Conservation (phyloP, 108 stramenopile species). For the Epithemia pelagica region DNA sequence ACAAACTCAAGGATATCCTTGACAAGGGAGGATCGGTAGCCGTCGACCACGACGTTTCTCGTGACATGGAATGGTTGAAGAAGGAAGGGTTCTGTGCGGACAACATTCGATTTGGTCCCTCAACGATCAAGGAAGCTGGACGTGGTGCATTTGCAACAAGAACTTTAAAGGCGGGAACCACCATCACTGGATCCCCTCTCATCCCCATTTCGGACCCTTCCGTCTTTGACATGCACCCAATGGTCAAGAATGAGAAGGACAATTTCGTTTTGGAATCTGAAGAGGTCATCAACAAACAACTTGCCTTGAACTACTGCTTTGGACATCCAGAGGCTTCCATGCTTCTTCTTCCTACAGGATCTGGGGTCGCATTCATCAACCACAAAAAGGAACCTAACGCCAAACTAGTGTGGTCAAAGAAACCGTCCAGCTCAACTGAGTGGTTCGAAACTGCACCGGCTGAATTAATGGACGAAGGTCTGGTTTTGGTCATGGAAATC, state of each 20-base stretch:
- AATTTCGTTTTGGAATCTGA: constrained; percentile 11
- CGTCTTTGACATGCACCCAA: constrained; percentile 45
- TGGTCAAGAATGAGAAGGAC: constrained; percentile 24
- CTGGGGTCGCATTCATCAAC: constrained; percentile 62
- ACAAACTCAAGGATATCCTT: constrained; percentile 40
- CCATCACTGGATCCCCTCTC: constrained; percentile 68
- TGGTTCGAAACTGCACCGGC: constrained; percentile 42
- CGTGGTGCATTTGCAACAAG: constrained; percentile 76
- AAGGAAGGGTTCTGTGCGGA: constrained; percentile 75
- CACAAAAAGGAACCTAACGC: constrained; percentile 70
- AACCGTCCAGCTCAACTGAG: constrained; percentile 29
- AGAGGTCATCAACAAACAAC: constrained; percentile 33
- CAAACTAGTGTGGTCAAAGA: constrained; percentile 64
- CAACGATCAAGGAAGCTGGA: constrained; percentile 72
- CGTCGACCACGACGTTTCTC: constrained; percentile 24
- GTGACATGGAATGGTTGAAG: constrained; percentile 50
- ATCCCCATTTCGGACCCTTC: constrained; percentile 49
- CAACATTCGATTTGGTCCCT: constrained; percentile 58
- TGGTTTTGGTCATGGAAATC: constrained; percentile 63
- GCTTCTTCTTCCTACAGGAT: constrained; percentile 54
- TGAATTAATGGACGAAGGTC: constrained; percentile 31
- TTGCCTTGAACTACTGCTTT: constrained; percentile 58
- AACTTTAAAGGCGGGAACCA: constrained; percentile 41
- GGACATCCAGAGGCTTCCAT: constrained; percentile 67
- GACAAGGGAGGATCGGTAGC: constrained; percentile 49